Evolutionary conservation across 23 red algal genomes (phyloP), one percentile per base, ranked within the genome.

Genomic region (Cyanidiococcus yangmingshanensis): DNA sequence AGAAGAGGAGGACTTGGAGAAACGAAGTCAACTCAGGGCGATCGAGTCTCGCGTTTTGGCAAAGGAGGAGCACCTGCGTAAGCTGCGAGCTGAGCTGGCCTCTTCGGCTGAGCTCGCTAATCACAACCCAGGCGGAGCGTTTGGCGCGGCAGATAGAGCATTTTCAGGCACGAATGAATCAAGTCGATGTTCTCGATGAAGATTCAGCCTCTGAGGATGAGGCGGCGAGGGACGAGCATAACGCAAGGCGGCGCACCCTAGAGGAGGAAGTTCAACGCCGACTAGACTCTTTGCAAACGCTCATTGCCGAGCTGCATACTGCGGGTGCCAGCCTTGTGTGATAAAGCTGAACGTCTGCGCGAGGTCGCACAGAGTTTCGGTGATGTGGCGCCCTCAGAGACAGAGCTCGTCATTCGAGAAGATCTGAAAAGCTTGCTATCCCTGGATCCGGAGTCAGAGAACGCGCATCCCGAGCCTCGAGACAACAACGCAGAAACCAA

Each of bases 341-440:
- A 71, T 35, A 71, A 71, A 35, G 63, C 63, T 35, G 63, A 25
- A 7, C 63, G 63, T 3, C 63, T 71, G 7, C 63, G 32, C 21
- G n/a, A 71, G 63, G 63, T 71, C 27, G 32, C 32, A 12, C n/a
- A 71, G 63, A 71, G 63, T 71, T 71, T 71, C 63, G 63, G 63
- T 7, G 21, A 7, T 29, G 63, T 25, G 3, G 63, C 7, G 27
- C 63, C 63, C 7, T 17, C 12, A 12, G n/a, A 71, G 12, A 71
- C 63, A 7, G 63, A 71, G 32, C 7, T 25, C 15, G 15, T 71
- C 63, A 71, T 71, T 29, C 15, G 7, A 7, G 63, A 71, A 30
- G 63, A 71, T 30, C 16, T 35, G 16, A 25, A 29, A 12, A 25
- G 27, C n/a, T 30, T 71, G 63, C 32, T 71, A 2, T 35, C 45